Evolutionary conservation across 371 early-diverging fungal genomes (phyloP).

Genomic region (Batrachochytrium dendrobatidis): DNA sequence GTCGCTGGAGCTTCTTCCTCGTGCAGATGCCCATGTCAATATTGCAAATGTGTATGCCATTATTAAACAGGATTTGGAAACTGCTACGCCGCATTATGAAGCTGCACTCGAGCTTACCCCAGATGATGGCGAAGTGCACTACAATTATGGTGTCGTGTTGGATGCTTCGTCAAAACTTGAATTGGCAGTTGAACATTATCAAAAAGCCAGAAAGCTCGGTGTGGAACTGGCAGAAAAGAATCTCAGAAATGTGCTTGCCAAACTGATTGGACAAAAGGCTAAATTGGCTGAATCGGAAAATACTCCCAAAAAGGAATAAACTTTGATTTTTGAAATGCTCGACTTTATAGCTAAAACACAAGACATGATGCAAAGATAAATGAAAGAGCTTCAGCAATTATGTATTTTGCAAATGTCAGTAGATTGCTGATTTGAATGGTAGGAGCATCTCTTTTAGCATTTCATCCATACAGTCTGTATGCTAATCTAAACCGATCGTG

Average conservation of each 20-base stretch:
- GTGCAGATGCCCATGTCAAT: conserved; percentile 77
- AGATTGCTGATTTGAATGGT: no score
- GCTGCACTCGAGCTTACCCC: conserved; percentile 66
- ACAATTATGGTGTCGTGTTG: conserved; percentile 68
- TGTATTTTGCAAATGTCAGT: no score
- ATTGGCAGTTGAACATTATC: conserved; percentile 60
- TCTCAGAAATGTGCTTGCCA: conserved; percentile 46
- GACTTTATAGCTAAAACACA: no score
- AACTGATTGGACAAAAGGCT: conserved; percentile 17
- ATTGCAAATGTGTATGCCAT: conserved; percentile 69
- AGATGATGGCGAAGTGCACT: conserved; percentile 50
- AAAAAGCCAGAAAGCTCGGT: conserved; percentile 54
- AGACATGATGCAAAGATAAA: no score
- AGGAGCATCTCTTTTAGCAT: no score
- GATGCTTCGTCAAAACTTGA: conserved; percentile 64
- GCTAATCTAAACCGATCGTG: no score
- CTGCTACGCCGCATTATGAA: conserved; percentile 58
- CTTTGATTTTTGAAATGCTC: no score
- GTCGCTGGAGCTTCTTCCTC: conserved; percentile 59
- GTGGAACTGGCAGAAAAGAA: conserved; percentile 27
- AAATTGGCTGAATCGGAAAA: no score
- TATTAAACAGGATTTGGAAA: conserved; percentile 47
- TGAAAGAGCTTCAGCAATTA: no score
- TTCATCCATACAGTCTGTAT: no score
- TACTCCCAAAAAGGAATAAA: no score